Conservation (phyloP, 2,329 filamentous ascomycete species). For the Cadophora sp. region DNA sequence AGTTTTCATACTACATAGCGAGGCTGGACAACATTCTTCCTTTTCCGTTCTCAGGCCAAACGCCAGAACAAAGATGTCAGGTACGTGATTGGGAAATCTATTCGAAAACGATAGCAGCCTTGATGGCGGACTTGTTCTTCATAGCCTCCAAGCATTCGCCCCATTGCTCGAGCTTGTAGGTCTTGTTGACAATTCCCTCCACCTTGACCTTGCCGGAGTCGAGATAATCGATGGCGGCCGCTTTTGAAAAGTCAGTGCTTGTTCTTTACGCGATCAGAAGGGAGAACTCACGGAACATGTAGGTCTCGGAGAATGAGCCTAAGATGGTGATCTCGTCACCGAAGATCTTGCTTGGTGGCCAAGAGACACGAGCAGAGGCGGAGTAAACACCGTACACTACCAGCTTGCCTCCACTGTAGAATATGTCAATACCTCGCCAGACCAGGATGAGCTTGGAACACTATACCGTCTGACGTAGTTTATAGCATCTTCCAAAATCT, state of each 20-base stretch:
- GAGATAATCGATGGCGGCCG: slow-evolving; percentile 61
- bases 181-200: slow-evolving; percentile 75
- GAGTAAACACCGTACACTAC: slow-evolving; percentile 75
- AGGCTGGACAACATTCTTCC: neutral
- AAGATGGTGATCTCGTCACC: slow-evolving; percentile 74
- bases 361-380: slow-evolving; percentile 65
- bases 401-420: slow-evolving; percentile 54
- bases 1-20: neutral
- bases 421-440: neutral
- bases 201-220: slow-evolving; percentile 67
- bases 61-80: neutral
- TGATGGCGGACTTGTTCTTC: slow-evolving; percentile 75
- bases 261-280: neutral
- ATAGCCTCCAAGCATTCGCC: slow-evolving; percentile 73
- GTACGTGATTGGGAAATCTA: slow-evolving; percentile 13
- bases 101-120: slow-evolving; percentile 76
- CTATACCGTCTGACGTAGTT: slow-evolving; percentile 75
- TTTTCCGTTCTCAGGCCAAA: slow-evolving; percentile 5
- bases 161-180: slow-evolving; percentile 76
- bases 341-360: slow-evolving; percentile 75
- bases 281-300: slow-evolving; percentile 65
- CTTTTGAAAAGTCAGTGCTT: slow-evolving; percentile 49
- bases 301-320: slow-evolving; percentile 76
- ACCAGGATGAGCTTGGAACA: neutral
- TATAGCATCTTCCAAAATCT: slow-evolving; percentile 74